These are phyloP conservation scores for Catharanthus roseus DNA, from an alignment of 257 asterid species.

Conservation along the genomic window DNA sequence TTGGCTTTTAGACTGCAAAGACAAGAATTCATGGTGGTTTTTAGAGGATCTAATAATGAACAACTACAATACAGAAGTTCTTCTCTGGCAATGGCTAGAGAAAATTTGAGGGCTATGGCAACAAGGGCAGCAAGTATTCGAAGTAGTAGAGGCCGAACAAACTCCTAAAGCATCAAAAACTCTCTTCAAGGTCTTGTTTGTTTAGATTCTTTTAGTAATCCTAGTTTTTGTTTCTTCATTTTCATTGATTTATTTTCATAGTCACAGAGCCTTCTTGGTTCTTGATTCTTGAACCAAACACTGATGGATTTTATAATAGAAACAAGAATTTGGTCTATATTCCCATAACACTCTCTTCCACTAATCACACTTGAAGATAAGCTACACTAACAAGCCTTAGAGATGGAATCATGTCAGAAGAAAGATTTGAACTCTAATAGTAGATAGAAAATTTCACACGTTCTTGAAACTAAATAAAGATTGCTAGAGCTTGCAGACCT, in stretches of 20 bases:
- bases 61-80: conserved; percentile 22
- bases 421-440: too few relatives aligned
- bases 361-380: too few relatives aligned
- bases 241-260: neutral
- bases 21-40: conserved; percentile 70
- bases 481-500: too few relatives aligned
- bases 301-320: neutral
- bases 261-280: neutral
- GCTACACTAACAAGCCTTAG: too few relatives aligned
- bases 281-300: too few relatives aligned
- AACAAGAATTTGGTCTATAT: neutral
- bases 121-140: conserved; percentile 48
- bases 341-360: neutral
- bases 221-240: neutral
- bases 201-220: neutral
- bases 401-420: too few relatives aligned
- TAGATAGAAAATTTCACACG: too few relatives aligned
- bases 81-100: conserved; percentile 57
- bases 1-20: conserved; percentile 91
- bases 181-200: neutral
- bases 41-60: conserved; percentile 29
- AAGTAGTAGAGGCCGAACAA: conserved; percentile 16
- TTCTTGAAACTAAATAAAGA: too few relatives aligned
- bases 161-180: neutral
- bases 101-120: conserved; percentile 89